Evolutionary conservation across 1,139 yeast species (phyloP).

Genomic region (Candida sp.): DNA sequence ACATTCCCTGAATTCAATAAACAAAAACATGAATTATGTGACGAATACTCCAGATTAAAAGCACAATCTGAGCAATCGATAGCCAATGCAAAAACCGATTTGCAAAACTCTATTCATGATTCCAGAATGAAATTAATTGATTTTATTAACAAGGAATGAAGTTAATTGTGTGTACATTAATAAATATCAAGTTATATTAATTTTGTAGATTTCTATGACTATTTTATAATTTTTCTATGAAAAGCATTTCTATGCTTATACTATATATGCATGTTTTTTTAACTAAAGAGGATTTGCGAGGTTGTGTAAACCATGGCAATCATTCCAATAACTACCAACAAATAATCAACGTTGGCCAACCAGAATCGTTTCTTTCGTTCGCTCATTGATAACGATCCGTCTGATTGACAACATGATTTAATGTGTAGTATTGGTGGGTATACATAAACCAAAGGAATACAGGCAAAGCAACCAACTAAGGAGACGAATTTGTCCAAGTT

Average conservation of each 20-base stretch:
- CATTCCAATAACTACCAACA: conserved; percentile 53
- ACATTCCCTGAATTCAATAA: conserved; percentile 36
- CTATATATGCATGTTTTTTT: background rate
- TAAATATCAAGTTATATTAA: no score
- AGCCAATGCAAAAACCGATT: conserved; percentile 11
- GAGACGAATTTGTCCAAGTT: conserved; percentile 71
- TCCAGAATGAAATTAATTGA: conserved; percentile 19
- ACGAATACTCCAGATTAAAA: conserved; percentile 7
- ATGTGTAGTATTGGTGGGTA: conserved; percentile 75
- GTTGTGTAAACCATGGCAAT: conserved; percentile 65
- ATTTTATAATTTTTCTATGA: background rate
- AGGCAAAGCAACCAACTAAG: conserved; percentile 77
- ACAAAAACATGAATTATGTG: conserved; percentile 14
- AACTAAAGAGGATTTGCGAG: conserved; percentile 41
- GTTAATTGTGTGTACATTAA: no score
- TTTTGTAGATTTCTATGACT: no score
- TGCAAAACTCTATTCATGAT: conserved; percentile 22
- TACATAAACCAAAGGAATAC: conserved; percentile 80
- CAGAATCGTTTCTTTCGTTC: conserved; percentile 21
- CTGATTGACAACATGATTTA: conserved; percentile 30
- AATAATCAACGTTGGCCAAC: conserved; percentile 38
- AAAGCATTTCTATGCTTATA: background rate
- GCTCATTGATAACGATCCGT: conserved; percentile 11
- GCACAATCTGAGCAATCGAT: conserved; percentile 9
- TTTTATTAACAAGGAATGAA: no score